Evolutionary conservation across 495 filamentous ascomycete species (phyloP).

Genomic region (Melanomma pulvis-pyrius): DNA sequence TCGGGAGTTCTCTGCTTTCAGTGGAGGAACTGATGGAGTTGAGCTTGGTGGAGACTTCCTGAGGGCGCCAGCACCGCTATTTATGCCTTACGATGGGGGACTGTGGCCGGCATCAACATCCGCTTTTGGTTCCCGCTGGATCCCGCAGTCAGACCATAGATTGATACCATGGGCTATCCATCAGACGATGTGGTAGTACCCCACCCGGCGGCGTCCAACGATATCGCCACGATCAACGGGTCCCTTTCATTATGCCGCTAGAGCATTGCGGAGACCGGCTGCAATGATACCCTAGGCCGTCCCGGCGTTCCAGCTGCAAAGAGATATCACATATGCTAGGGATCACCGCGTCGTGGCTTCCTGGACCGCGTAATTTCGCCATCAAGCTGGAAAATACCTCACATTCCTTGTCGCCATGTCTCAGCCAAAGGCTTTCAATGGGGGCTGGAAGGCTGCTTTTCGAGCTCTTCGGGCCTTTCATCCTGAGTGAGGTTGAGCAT

Average conservation of each 20-base stretch:
- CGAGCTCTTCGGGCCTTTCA: slow-evolving; percentile 27
- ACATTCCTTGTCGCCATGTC: slow-evolving; percentile 34
- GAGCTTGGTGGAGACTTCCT: slow-evolving; percentile 33
- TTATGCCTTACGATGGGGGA: slow-evolving; percentile 35
- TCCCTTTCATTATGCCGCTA: slow-evolving; percentile 38
- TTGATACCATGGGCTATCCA: slow-evolving; percentile 34
- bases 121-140: slow-evolving; percentile 23
- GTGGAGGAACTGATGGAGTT: slow-evolving; percentile 19
- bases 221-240: slow-evolving; percentile 40
- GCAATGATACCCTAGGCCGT: slow-evolving; percentile 42
- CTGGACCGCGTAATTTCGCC: slow-evolving; percentile 39
- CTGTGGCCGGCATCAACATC: slow-evolving; percentile 6
- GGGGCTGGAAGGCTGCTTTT: slow-evolving; percentile 32
- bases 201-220: slow-evolving; percentile 39
- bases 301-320: slow-evolving; percentile 36
- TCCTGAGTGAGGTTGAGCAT: slow-evolving; percentile 31
- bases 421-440: slow-evolving; percentile 27
- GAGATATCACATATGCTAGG: slow-evolving; percentile 40
- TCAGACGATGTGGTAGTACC: slow-evolving; percentile 37
- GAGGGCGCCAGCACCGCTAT: slow-evolving; percentile 33
- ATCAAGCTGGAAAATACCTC: slow-evolving; percentile 36
- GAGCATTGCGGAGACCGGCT: slow-evolving; percentile 33
- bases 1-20: slow-evolving; percentile 24
- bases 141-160: slow-evolving; percentile 31
- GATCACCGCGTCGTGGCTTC: slow-evolving; percentile 40